These are phyloP conservation scores for Smallanthus sonchifolius DNA, from an alignment of 129 eudicot genomes.

Conservation along the genomic window DNA sequence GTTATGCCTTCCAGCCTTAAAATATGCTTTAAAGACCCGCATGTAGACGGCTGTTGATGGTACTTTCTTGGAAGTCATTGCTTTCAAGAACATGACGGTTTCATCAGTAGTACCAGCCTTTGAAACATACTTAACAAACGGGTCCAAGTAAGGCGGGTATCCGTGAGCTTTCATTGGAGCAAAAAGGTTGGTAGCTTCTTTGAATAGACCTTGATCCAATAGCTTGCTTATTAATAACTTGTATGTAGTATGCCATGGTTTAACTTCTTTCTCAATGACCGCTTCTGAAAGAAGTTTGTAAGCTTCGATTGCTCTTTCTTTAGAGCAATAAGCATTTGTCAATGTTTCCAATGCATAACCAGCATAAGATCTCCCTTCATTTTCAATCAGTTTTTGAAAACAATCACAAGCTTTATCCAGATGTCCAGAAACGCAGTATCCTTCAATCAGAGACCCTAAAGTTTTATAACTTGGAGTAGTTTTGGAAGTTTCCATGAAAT, in stretches of 20 bases:
- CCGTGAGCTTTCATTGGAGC: slow-evolving; percentile 70
- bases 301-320: slow-evolving; percentile 48
- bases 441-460: slow-evolving; percentile 59
- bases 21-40: slow-evolving; percentile 61
- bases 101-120: slow-evolving; percentile 60
- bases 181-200: slow-evolving; percentile 55
- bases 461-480: slow-evolving; percentile 28
- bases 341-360: slow-evolving; percentile 55
- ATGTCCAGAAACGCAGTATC: slow-evolving; percentile 58
- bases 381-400: slow-evolving; percentile 44
- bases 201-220: slow-evolving; percentile 49
- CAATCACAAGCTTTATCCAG: slow-evolving; percentile 58
- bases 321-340: slow-evolving; percentile 48
- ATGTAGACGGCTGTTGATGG: slow-evolving; percentile 53
- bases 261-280: slow-evolving; percentile 40
- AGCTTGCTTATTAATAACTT: slow-evolving; percentile 48
- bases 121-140: slow-evolving; percentile 54
- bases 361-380: slow-evolving; percentile 32
- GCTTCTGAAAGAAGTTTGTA: slow-evolving; percentile 33
- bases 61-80: slow-evolving; percentile 51
- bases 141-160: slow-evolving; percentile 66
- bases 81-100: slow-evolving; percentile 46
- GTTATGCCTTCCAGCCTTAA: slow-evolving; percentile 55
- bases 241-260: slow-evolving; percentile 58
- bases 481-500: slow-evolving; percentile 31